Conservation (phyloP, 345 rosid species). For the Gossypioides kirkii region DNA sequence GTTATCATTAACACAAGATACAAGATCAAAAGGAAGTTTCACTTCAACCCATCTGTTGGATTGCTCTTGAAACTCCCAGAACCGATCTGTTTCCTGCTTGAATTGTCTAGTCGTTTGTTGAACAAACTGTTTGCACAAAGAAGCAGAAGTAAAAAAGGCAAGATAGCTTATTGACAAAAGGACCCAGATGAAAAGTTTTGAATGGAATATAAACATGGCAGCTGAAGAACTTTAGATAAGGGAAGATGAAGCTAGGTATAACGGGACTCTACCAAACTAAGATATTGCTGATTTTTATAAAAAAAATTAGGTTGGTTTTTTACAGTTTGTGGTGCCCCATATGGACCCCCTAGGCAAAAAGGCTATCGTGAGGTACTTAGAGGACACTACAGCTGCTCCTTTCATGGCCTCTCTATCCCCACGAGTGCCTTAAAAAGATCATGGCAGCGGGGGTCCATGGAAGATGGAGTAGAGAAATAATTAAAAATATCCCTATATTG, state of each 20-base stretch:
- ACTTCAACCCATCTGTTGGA: slow-evolving; percentile 56
- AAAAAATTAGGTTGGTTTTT: slow-evolving; percentile 12
- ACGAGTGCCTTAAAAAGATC: slow-evolving; percentile 1
- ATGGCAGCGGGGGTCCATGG: slow-evolving; percentile 17
- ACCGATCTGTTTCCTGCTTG: slow-evolving; percentile 54
- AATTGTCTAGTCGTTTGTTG: slow-evolving; percentile 30
- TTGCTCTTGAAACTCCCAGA: slow-evolving; percentile 56
- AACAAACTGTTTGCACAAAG: slow-evolving; percentile 29
- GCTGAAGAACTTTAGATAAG: slow-evolving; percentile 8
- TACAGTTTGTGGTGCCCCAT: slow-evolving; percentile 21
- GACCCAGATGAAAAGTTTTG: slow-evolving; percentile 27
- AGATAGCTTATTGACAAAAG: slow-evolving; percentile 21
- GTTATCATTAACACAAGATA: slow-evolving; percentile 49
- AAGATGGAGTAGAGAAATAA: slow-evolving; percentile 4
- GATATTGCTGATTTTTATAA: slow-evolving; percentile 23
- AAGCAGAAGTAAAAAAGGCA: slow-evolving; percentile 20
- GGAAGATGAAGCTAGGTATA: slow-evolving; percentile 12
- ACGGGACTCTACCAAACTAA: slow-evolving; percentile 23
- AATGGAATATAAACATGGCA: slow-evolving; percentile 31
- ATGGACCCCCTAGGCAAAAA: slow-evolving; percentile 23
- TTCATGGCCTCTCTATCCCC: slow-evolving; percentile 20
- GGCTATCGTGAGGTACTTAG: background rate
- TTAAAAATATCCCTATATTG: slow-evolving; percentile 11
- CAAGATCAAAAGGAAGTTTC: slow-evolving; percentile 56
- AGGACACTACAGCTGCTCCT: slow-evolving; percentile 6